phyloP scores from a whole-genome alignment of 164 flowering plant species.

The Chloranthus sessilifolius region DNA sequence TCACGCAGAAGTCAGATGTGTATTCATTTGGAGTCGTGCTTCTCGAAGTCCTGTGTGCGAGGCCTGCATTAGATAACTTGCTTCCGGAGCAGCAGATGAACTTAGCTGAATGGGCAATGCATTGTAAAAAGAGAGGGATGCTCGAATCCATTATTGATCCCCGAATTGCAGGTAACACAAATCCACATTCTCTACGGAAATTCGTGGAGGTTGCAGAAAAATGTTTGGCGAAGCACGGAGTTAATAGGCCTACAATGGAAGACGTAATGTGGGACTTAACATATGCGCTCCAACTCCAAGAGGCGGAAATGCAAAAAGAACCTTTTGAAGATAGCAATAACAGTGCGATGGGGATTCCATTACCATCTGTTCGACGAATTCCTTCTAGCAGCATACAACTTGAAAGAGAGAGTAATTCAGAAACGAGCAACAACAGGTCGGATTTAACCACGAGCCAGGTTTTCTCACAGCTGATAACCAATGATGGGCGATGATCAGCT shows the following conservation, averaged over 20 bases:
- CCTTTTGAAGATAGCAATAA: too few relatives aligned
- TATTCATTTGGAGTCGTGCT: slow-evolving; percentile 10
- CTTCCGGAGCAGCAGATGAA: slow-evolving; percentile 48
- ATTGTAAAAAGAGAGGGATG: slow-evolving; percentile 13
- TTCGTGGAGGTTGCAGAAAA: slow-evolving; percentile 7
- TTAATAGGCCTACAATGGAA: background rate
- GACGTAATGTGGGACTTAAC: background rate
- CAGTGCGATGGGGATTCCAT: too few relatives aligned
- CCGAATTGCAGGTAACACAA: slow-evolving; percentile 17
- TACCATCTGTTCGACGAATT: too few relatives aligned
- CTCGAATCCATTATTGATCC: slow-evolving; percentile 26
- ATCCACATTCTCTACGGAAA: slow-evolving; percentile 22
- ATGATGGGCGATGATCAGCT: too few relatives aligned
- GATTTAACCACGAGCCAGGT: too few relatives aligned
- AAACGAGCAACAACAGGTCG: too few relatives aligned
- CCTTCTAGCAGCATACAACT: too few relatives aligned
- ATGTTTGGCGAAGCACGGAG: background rate
- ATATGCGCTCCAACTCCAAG: background rate
- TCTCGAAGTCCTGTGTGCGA: slow-evolving; percentile 40
- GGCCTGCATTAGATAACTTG: slow-evolving; percentile 34
- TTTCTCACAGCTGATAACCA: too few relatives aligned
- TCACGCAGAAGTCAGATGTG: slow-evolving; percentile 10
- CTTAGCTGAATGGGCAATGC: slow-evolving; percentile 33
- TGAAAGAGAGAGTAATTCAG: too few relatives aligned
- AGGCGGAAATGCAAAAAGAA: too few relatives aligned